phyloP scores from a whole-genome alignment of 352 stramenopile genomes.

The Globisporangium yorkense region DNA sequence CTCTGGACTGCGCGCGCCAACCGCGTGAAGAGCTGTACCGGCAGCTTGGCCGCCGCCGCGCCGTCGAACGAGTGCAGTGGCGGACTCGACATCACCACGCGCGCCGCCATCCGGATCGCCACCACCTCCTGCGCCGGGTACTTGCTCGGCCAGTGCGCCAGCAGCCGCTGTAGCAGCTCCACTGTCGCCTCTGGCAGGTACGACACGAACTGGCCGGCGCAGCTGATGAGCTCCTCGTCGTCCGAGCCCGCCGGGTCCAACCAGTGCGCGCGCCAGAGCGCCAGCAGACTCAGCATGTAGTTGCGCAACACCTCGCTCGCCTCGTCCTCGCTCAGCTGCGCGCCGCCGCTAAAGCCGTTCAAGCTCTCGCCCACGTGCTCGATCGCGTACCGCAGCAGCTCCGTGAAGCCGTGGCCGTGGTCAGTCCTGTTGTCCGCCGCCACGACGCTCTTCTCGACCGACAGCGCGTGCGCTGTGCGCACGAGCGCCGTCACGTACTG shows the following conservation, averaged over 20 bases:
- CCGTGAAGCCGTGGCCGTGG: conserved; percentile 76
- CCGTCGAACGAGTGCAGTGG: conserved; percentile 44
- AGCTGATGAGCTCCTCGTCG: conserved; percentile 80
- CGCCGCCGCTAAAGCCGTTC: conserved; percentile 21
- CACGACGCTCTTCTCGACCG: conserved; percentile 54
- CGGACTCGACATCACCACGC: conserved; percentile 77
- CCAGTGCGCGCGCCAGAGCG: conserved; percentile 73
- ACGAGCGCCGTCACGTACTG: conserved; percentile 58
- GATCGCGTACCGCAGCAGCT: conserved; percentile 78
- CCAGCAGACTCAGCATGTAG: conserved; percentile 56
- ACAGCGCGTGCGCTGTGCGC: conserved; percentile 34
- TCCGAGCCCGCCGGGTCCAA: conserved; percentile 69
- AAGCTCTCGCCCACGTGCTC: conserved; percentile 66
- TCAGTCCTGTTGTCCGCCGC: conserved; percentile 58
- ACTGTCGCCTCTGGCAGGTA: conserved; percentile 63
- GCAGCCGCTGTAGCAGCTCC: conserved; percentile 43
- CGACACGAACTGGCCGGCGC: conserved; percentile 78
- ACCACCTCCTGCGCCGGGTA: conserved; percentile 68
- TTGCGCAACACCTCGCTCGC: conserved; percentile 59
- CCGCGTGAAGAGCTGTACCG: conserved; percentile 45
- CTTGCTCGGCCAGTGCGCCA: conserved; percentile 57
- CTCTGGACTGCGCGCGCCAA: conserved; percentile 57
- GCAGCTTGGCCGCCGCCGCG: conserved; percentile 16
- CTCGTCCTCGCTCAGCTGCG: conserved; percentile 21
- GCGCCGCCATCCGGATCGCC: conserved; percentile 76